Evolutionary conservation across 2,329 filamentous ascomycete species (phyloP), one percentile per base, ranked within the genome.

Genomic region (Fusarium sp.): DNA sequence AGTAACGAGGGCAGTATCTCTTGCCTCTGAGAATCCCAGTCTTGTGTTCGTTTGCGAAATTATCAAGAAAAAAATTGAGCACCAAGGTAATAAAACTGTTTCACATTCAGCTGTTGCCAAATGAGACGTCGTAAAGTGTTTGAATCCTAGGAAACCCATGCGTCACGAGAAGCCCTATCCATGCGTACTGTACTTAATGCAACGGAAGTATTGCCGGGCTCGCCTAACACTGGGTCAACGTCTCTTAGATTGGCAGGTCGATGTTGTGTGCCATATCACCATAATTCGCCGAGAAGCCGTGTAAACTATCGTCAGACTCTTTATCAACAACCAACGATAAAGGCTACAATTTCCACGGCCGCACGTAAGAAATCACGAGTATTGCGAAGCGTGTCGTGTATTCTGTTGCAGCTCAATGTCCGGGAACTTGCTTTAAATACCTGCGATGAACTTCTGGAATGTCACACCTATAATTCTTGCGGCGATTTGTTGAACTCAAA

Each of bases 91-190:
- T 64, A 69, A 67, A 64, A 69, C 52, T 67, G 73, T 75, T 75
- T 75, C 73, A 74, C 40, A 74, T 76, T 77, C 73, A 66, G 73
- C 73, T 70, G 38, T 35, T 73, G 44, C 56, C 60, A 65, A 67
- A 74, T 72, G 71, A 74, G 71, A 72, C 72, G 65, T 63, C 65
- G 63, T 65, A 60, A 58, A 67, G 46, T 56, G 40, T 64, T 33
- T 73, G 53, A 58, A 58, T 60, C 32, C 50, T 62, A 74, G 62
- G 71, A 66, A 61, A 64, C 43, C 62, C 47, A 64, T 54, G 54
- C 50, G 54, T 73, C 54, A 63, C 71, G 60, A 54, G 43, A 64
- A 60, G 33, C 57, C 56, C 28, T 42, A 60, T 50, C 70, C 72
- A 64, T 64, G 71, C 28, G 52, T 54, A 59, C 57, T 63, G 60